Base-by-base conservation (phyloP, 2,329 filamentous ascomycete species). In the Botrytis galanthina region DNA sequence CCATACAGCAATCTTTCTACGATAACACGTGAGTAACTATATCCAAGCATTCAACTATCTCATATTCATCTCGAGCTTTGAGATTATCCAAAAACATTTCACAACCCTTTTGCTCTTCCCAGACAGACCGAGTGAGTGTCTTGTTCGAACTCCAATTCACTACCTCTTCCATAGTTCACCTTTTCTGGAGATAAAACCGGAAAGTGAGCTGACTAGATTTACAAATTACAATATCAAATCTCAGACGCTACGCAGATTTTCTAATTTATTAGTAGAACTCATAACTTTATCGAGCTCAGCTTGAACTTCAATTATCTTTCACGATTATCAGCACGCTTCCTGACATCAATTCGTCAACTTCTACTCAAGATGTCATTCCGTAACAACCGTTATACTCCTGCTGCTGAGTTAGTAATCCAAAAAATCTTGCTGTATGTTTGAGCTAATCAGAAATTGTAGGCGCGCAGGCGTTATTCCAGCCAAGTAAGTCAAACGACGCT, bases 321-420 rank as follows among this genome's bases (percentile, higher is more conserved):
- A 29, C 14, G 6, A 42, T 22, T 42, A 16, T 39, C 26, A 42
- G 39, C 48, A 32, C 32, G 10, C 22, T 32, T 42, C 18, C 32
- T 22, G 10, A n/a, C 8, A 22, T n/a, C 29, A 20, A 8, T 5
- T 57, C 48, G 22, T 20, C 37, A n/a, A 4, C 6, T 26, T 57
- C n/a, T 44, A 26, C n/a, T 10, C 37, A 57, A 32, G n/a, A 68
- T 68, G 66, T 42, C 66, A 10, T 68, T 22, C 18, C 39, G 20
- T 8, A 68, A 68, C 35, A 68, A 57, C 18, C 48, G 35, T 57
- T 68, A 68, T 42, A 12, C 48, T 26, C 66, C 66, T 42, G 48
- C 66, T 57, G 20, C 48, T 20, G 20, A 57, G 66, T 68, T 22
- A 6, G 66, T 68, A 57, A 20, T 26, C 12, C 26, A 42, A 57